These are phyloP conservation scores for Corylus americana DNA, from an alignment of 306 rosid genomes.

Conservation along the genomic window DNA sequence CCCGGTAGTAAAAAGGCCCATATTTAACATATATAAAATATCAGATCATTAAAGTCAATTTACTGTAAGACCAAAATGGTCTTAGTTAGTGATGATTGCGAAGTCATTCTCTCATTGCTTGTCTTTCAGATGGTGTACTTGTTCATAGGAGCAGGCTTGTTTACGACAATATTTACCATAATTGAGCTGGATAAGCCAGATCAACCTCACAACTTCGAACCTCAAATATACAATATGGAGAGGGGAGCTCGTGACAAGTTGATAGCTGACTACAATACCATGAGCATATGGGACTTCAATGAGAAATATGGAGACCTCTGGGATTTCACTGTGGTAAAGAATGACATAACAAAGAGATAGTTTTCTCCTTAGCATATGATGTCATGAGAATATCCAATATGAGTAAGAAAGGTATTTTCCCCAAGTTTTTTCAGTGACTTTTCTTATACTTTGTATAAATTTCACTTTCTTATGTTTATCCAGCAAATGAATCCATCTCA, in stretches of 20 bases:
- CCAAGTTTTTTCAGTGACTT: background rate
- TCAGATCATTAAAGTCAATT: background rate
- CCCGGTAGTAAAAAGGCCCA: constrained; percentile 53
- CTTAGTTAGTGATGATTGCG: background rate
- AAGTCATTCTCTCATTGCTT: constrained; percentile 4
- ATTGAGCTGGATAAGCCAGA: constrained; percentile 98
- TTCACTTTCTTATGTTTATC: background rate
- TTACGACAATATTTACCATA: constrained; percentile 72
- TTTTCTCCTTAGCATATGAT: constrained; percentile 11
- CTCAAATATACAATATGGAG: constrained; percentile 94
- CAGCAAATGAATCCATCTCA: background rate
- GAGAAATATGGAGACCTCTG: constrained; percentile 89
- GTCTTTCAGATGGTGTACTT: constrained; percentile 80
- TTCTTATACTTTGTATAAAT: background rate
- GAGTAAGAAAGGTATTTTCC: constrained; percentile 15
- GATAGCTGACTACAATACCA: constrained; percentile 82
- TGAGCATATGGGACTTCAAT: constrained; percentile 94
- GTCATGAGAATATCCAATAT: constrained; percentile 18
- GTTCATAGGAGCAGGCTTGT: constrained; percentile 79
- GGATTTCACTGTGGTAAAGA: constrained; percentile 82
- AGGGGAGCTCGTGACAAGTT: constrained; percentile 88
- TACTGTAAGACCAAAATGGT: constrained; percentile 1
- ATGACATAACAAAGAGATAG: constrained; percentile 57
- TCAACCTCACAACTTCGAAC: constrained; percentile 90
- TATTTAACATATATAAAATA: background rate